Percentiles rank a stretch among this genome's conserved stretches.
These are phyloP conservation scores for Leccinellum albellum DNA, from an alignment of 768 basidiomycete genomes.

Conservation along the genomic window DNA sequence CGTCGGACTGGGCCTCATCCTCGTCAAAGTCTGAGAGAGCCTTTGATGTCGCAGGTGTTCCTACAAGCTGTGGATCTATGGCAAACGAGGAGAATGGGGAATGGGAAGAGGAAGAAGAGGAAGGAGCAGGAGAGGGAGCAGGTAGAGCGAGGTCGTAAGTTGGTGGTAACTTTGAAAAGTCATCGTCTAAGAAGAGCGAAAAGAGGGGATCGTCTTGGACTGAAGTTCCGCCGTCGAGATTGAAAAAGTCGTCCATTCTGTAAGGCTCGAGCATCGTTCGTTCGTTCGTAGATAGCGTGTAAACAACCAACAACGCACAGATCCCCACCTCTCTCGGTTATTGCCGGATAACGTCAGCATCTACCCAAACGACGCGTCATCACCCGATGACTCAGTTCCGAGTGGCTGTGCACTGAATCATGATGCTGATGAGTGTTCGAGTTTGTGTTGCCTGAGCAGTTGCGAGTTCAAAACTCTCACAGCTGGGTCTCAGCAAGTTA, in stretches of 20 bases:
- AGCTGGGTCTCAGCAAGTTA: no score
- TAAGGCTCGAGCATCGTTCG: conserved; percentile 22
- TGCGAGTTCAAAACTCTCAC: no score
- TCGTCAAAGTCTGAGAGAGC: conserved; percentile 41
- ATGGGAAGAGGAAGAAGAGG: conserved; percentile 22
- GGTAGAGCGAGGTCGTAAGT: conserved; percentile 28
- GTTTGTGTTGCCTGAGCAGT: no score
- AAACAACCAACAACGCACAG: background rate
- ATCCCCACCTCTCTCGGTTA: background rate
- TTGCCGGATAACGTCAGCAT: background rate
- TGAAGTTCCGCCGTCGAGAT: conserved; percentile 52
- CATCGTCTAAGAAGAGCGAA: conserved; percentile 45
- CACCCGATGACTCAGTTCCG: no score
- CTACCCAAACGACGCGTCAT: no score
- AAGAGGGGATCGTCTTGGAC: conserved; percentile 35
- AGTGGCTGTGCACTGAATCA: no score
- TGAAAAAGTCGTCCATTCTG: conserved; percentile 57
- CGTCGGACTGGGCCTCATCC: conserved; percentile 35
- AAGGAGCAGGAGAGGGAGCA: conserved; percentile 22
- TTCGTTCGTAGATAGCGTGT: background rate
- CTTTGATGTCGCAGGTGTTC: conserved; percentile 51
- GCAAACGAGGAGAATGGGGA: conserved; percentile 36
- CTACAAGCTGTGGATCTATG: conserved; percentile 78
- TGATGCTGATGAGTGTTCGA: no score
- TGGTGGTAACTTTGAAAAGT: conserved; percentile 31